Percentiles rank a stretch among this genome's conserved stretches.
Evolutionary conservation across 306 rosid species (phyloP).

Genomic region (Prunus fruticosa): DNA sequence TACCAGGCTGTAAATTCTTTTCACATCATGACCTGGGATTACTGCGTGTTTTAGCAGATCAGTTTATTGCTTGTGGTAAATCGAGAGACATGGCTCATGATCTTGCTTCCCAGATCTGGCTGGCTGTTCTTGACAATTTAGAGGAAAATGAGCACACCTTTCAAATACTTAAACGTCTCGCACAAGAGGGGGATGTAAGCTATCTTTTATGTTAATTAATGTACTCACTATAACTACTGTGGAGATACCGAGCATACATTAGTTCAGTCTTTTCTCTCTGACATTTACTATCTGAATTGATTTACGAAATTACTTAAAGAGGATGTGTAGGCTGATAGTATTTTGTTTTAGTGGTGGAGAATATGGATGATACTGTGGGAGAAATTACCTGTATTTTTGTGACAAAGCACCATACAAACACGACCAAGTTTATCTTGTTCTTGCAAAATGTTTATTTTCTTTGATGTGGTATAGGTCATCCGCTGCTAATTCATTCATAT

Average conservation of each 20-base stretch:
- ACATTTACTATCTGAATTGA: not conserved
- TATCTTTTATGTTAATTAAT: not conserved
- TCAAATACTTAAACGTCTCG: conserved; percentile 61
- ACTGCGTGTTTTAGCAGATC: conserved; percentile 45
- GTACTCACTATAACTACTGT: not conserved
- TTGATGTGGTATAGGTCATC: not conserved
- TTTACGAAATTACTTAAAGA: not conserved
- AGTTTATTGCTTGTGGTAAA: conserved; percentile 75
- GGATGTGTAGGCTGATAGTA: not conserved
- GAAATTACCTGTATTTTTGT: no score
- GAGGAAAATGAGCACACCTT: conserved; percentile 62
- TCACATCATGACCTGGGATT: not conserved
- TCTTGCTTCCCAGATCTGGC: conserved; percentile 69
- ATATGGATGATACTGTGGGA: no score
- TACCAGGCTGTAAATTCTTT: not conserved
- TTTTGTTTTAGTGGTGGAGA: not conserved
- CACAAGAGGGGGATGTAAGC: conserved; percentile 75
- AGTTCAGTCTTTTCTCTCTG: not conserved
- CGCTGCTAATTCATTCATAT: not conserved
- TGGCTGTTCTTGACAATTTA: conserved; percentile 68
- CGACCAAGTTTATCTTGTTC: not conserved
- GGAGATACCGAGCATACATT: not conserved
- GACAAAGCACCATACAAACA: not conserved
- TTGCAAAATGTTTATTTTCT: not conserved
- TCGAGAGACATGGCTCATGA: conserved; percentile 66